A percentile compares a stretch with the other conserved stretches of the same genome.
These are phyloP conservation scores for Penicillium paxilli DNA, from an alignment of 495 filamentous ascomycete genomes.

Conservation along the genomic window DNA sequence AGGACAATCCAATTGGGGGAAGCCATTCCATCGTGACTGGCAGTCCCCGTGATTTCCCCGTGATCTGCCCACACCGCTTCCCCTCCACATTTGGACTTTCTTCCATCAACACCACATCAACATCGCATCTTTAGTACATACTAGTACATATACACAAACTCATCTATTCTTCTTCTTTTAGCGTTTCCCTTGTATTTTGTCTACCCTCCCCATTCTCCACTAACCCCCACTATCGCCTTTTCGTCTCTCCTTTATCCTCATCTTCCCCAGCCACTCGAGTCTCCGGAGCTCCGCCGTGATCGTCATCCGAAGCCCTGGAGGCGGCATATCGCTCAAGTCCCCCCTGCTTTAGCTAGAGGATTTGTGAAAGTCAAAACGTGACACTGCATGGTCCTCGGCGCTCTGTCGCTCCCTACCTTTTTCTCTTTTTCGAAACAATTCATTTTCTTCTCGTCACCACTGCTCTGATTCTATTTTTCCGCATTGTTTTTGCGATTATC, in stretches of 20 bases:
- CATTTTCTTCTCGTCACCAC: not conserved
- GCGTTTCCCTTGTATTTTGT: no score
- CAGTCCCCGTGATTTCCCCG: no score
- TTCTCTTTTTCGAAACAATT: not conserved
- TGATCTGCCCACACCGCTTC: no score
- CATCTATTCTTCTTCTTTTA: no score
- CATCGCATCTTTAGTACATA: no score
- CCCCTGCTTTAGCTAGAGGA: conserved; percentile 10
- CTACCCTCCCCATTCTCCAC: not conserved
- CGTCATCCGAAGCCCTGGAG: conserved; percentile 23
- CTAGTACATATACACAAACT: no score
- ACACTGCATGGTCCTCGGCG: not conserved
- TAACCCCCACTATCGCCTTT: not conserved
- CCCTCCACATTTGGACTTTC: no score
- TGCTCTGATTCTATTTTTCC: not conserved
- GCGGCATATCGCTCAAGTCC: conserved; percentile 14
- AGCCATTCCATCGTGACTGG: no score
- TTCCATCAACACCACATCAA: no score
- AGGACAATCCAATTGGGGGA: no score
- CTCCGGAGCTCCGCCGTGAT: conserved; percentile 20
- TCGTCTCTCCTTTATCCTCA: conserved; percentile 1
- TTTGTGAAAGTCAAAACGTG: not conserved
- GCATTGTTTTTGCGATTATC: not conserved
- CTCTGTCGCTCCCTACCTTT: conserved; percentile 4
- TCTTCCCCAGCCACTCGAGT: conserved; percentile 17